These are phyloP conservation scores for Sphaerostilbella broomeana DNA, from an alignment of 2,329 filamentous ascomycete species.

Conservation along the genomic window DNA sequence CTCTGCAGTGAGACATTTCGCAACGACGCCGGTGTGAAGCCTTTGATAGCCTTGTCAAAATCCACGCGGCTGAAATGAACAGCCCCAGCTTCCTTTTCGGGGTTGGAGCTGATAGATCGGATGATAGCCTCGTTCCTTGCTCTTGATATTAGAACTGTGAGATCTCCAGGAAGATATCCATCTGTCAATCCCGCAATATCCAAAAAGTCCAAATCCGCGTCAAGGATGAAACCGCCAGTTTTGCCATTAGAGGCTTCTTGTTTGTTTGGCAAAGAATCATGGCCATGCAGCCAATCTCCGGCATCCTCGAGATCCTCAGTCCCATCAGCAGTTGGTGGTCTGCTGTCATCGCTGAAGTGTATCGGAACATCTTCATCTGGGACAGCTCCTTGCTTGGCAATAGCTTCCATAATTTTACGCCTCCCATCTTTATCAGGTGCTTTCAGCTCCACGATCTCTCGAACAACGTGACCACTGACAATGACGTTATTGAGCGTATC, in stretches of 20 bases:
- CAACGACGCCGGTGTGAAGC: constrained; percentile 90
- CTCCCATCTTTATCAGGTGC: constrained; percentile 90
- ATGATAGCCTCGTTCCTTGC: constrained; percentile 91
- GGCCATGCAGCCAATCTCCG: constrained; percentile 72
- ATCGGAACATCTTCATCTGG: constrained; percentile 32
- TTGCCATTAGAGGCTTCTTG: constrained; percentile 31
- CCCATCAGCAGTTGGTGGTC: constrained; percentile 51
- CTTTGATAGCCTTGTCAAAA: constrained; percentile 78
- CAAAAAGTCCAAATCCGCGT: constrained; percentile 76
- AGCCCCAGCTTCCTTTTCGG: constrained; percentile 37
- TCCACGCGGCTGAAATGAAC: constrained; percentile 66
- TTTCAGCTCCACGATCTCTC: constrained; percentile 83
- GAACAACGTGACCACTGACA: constrained; percentile 83
- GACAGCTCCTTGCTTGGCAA: constrained; percentile 54
- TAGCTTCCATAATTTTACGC: constrained; percentile 72
- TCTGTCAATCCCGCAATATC: constrained; percentile 92
- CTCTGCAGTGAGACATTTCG: constrained; percentile 91
- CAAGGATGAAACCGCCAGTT: constrained; percentile 62
- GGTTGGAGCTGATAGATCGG: constrained; percentile 57
- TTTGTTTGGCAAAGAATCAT: constrained; percentile 47
- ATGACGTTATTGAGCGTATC: constrained; percentile 87
- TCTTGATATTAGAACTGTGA: constrained; percentile 76
- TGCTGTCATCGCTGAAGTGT: constrained; percentile 40
- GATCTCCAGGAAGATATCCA: constrained; percentile 95
- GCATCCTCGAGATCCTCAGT: constrained; percentile 44